phyloP scores from a whole-genome alignment of 305 asterid genomes.

The Fraxinus baroniana region DNA sequence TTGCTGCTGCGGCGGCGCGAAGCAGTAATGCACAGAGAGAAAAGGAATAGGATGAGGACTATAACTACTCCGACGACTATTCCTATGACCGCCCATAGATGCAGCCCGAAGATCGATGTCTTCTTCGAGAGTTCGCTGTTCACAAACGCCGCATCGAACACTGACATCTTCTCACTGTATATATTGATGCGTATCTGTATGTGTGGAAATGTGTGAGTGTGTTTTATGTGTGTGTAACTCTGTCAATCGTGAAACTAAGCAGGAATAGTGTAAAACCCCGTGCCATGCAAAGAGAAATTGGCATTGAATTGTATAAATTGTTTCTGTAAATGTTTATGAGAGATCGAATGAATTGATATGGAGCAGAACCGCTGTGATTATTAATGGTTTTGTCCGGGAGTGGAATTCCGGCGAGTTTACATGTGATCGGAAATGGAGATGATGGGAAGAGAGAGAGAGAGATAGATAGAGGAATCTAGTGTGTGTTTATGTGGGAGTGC shows the following conservation, averaged over 20 bases:
- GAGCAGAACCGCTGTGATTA: not conserved
- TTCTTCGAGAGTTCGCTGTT: slow-evolving; percentile 53
- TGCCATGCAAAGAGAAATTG: not conserved
- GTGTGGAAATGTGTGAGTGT: not conserved
- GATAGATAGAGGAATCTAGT: not conserved
- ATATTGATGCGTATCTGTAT: not conserved
- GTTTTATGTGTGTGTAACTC: not conserved
- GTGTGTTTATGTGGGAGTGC: not conserved
- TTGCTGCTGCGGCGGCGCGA: slow-evolving; percentile 55
- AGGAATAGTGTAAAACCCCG: not conserved
- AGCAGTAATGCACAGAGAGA: slow-evolving; percentile 61
- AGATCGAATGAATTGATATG: not conserved
- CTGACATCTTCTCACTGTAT: slow-evolving; percentile 39
- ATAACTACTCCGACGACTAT: slow-evolving; percentile 59
- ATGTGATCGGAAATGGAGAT: not conserved
- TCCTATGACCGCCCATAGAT: slow-evolving; percentile 64
- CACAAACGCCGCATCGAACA: slow-evolving; percentile 48
- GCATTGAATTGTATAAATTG: not conserved
- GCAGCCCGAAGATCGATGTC: slow-evolving; percentile 62
- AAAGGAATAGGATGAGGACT: slow-evolving; percentile 49
- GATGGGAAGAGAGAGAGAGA: not conserved
- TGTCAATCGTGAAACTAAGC: not conserved
- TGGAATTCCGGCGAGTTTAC: not conserved
- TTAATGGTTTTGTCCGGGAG: not conserved
- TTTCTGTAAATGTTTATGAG: not conserved